These are phyloP conservation scores for Ilyonectria sp. DNA, from an alignment of 2,329 filamentous ascomycete species.

Conservation along the genomic window DNA sequence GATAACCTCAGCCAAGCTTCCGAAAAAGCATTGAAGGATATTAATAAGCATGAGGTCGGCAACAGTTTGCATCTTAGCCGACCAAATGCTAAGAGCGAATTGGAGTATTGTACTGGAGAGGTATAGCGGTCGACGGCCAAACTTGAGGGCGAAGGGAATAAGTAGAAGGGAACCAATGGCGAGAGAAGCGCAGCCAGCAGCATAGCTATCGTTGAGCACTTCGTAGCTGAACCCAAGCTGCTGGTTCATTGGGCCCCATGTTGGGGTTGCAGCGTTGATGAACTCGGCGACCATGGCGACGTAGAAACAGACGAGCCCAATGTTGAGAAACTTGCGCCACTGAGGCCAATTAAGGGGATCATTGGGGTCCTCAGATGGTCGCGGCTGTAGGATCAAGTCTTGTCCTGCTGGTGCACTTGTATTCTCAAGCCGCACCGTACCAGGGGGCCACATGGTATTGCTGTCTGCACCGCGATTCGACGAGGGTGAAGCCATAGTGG, in stretches of 20 bases:
- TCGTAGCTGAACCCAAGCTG: conserved; percentile 60
- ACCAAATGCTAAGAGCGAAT: conserved; percentile 20
- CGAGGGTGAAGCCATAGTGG: neutral
- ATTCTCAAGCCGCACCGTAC: conserved; percentile 10
- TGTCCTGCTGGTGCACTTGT: neutral
- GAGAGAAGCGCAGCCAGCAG: conserved; percentile 58
- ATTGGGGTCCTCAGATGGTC: conserved; percentile 12
- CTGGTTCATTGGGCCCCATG: conserved; percentile 58
- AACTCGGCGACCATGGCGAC: conserved; percentile 13
- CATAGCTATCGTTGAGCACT: conserved; percentile 61
- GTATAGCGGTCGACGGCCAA: conserved; percentile 62
- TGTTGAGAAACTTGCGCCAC: conserved; percentile 16
- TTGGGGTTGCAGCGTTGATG: conserved; percentile 34
- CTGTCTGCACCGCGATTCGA: neutral
- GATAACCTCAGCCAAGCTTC: conserved; percentile 56
- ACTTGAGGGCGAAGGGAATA: conserved; percentile 63
- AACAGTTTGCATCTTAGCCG: conserved; percentile 23
- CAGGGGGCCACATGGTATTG: conserved; percentile 14
- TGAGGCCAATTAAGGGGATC: conserved; percentile 15
- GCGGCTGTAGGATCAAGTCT: conserved; percentile 15
- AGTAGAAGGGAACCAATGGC: conserved; percentile 59
- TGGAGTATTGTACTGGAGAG: conserved; percentile 40
- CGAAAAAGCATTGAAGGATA: conserved; percentile 46
- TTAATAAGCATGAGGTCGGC: conserved; percentile 50
- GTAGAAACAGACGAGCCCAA: conserved; percentile 7